These are phyloP conservation scores for Rhamnella rubrinervis DNA, from an alignment of 331 rosid species.

Conservation along the genomic window DNA sequence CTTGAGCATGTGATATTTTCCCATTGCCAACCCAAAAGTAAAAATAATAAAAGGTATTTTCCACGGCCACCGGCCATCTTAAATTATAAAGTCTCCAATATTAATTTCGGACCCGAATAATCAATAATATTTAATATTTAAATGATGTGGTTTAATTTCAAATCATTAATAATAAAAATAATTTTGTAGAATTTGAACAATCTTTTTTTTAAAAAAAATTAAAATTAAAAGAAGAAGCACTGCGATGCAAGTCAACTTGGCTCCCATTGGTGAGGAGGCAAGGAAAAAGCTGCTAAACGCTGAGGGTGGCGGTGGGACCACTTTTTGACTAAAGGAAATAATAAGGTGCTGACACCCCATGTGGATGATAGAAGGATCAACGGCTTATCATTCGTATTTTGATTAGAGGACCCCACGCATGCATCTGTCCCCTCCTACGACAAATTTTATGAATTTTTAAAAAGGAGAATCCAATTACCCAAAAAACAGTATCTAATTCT, in stretches of 20 bases:
- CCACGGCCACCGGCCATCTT: slow-evolving; percentile 4
- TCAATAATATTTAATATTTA: no score
- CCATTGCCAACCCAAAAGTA: background rate
- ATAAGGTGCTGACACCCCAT: slow-evolving; percentile 44
- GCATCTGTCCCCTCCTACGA: background rate
- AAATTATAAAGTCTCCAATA: no score
- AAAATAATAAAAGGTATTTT: background rate
- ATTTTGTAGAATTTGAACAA: no score
- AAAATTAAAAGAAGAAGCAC: no score
- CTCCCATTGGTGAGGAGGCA: slow-evolving; percentile 14
- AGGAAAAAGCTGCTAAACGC: slow-evolving; percentile 29
- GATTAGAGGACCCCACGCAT: slow-evolving; percentile 6
- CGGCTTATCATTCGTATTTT: slow-evolving; percentile 11
- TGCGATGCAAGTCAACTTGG: background rate
- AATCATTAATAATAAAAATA: no score
- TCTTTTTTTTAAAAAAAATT: no score
- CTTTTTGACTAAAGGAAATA: slow-evolving; percentile 44
- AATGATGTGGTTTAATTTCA: no score
- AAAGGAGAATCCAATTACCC: no score
- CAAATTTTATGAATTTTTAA: no score
- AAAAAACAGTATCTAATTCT: background rate
- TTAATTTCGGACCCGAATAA: no score
- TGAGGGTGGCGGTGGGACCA: slow-evolving; percentile 24
- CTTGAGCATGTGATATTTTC: slow-evolving; percentile 23
- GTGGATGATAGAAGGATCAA: slow-evolving; percentile 21